Evolutionary conservation across 441 rosid genomes (phyloP), one percentile per base, ranked within the genome.

Genomic region (Capsella rubella): DNA sequence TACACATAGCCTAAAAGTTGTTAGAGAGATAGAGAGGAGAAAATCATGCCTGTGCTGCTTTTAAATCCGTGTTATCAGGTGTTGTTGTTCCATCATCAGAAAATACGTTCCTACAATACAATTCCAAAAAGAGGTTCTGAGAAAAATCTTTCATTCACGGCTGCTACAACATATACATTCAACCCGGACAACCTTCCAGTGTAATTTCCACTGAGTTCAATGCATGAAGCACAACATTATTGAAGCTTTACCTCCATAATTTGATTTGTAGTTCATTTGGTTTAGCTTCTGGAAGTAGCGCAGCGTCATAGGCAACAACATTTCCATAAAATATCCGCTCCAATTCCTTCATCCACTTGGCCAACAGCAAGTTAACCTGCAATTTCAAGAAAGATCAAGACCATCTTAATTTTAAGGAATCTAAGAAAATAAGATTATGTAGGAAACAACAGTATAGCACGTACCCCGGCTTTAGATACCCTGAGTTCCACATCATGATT

Each of bases 261-360:
- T 83, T 83, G 63, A 85, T 88, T 71, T 80, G 83, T 59, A 96
- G 84, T 63, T 90, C 92, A 59, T 87, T 87, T 39, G 79, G 82
- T 78, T 87, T 87, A 69, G 93, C 99, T 80, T 91, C 93, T 13
- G 96, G 97, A 77, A 87, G 90, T 82, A 96, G 52, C 54, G 97
- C 95, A 50, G 86, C 67, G 77, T 93, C 97, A 84, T 90, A 96
- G 50, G 97, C 96, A 78, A 90, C 87, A 68, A 93, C 82, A 72
- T 96, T 93, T 78, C 99, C 98, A 64, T 89, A 96, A 54, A 96
- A 91, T 81, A 96, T 93, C 82, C 83, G 91, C 87, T 91, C 98
- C 84, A 96, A 50, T 61, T 96, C 99, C 85, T 96, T 91, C 98
- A 96, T 96, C 98, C 97, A 91, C 74, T 82, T 93, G 14, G 64